A percentile compares a stretch with the other conserved stretches of the same genome.
These are phyloP conservation scores for Carex sylvatica DNA, from an alignment of 202 grass and related monocot species.

Conservation along the genomic window DNA sequence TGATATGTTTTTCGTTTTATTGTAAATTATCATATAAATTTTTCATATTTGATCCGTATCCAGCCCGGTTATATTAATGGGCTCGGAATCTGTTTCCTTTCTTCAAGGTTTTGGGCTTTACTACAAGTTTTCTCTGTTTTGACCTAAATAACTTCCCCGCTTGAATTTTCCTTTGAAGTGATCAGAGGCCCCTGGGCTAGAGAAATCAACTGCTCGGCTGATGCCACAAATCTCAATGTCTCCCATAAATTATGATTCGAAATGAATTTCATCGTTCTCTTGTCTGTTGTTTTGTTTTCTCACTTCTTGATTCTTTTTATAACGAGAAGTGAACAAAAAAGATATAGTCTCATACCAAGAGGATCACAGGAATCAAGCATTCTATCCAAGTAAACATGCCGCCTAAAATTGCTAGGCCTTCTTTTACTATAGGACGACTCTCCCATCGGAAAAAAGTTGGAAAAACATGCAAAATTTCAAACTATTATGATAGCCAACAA, in stretches of 20 bases:
- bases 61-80: neutral
- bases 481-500: neutral
- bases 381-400: neutral
- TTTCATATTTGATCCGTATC: too few species aligned
- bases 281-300: neutral
- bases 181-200: neutral
- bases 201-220: neutral
- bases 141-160: neutral
- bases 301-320: neutral
- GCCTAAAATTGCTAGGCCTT: neutral
- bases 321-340: neutral
- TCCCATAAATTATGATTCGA: neutral
- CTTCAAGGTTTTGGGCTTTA: neutral
- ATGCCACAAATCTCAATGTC: neutral
- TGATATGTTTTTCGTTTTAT: neutral
- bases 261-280: neutral
- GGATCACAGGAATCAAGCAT: neutral
- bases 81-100: neutral
- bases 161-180: neutral
- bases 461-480: neutral
- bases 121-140: neutral
- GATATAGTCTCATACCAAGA: neutral
- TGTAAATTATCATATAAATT: too few species aligned
- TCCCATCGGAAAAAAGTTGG: neutral
- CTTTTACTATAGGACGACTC: neutral